Evolutionary conservation across 2,329 filamentous ascomycete species (phyloP), one percentile per base, ranked within the genome.

Genomic region (Purpureocillium takamizusanense): DNA sequence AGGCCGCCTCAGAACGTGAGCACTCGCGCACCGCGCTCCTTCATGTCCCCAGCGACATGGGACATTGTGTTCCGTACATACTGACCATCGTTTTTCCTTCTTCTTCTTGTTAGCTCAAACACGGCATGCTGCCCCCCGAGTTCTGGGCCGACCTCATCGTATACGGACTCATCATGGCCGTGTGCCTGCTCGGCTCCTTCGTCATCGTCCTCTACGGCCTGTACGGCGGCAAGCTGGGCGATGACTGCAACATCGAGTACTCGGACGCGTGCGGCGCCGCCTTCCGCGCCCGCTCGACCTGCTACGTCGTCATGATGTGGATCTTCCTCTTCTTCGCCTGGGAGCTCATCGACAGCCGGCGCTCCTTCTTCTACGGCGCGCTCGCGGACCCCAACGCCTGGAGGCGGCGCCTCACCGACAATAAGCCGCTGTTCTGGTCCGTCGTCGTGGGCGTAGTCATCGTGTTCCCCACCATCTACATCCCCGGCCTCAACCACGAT

Each of bases 81-180:
- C n/a, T n/a, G n/a, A n/a, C n/a, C n/a, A n/a, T n/a, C n/a, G n/a
- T n/a, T n/a, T n/a, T n/a, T n/a, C n/a, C n/a, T n/a, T n/a, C n/a
- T n/a, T n/a, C n/a, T n/a, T 25, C 10, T 25, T 25, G 21, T 10
- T 10, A 25, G 21, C 21, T 25, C 6, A 63, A 58, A 47, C 66
- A 70, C 18, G 83, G 84, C 45, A 79, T 90, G 35, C 92, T 92
- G 59, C 87, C 83, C 12, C 71, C 72, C 54, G 82, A 92, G 62
- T 74, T 92, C 47, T 72, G 89, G 34, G 62, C 82, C 45, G 86
- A 92, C 58, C 89, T 88, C 74, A 56, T 86, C 11, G 78, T 88
- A 14, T 89, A 90, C 53, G 86, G 86, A 17, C 52, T 80, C 46
- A 80, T 84, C 67, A 87, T 90, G 78, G 83, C 83, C 2, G 73